These are phyloP conservation scores for Cyberlindnera japonica DNA, from an alignment of 805 yeast genomes.

Conservation along the genomic window DNA sequence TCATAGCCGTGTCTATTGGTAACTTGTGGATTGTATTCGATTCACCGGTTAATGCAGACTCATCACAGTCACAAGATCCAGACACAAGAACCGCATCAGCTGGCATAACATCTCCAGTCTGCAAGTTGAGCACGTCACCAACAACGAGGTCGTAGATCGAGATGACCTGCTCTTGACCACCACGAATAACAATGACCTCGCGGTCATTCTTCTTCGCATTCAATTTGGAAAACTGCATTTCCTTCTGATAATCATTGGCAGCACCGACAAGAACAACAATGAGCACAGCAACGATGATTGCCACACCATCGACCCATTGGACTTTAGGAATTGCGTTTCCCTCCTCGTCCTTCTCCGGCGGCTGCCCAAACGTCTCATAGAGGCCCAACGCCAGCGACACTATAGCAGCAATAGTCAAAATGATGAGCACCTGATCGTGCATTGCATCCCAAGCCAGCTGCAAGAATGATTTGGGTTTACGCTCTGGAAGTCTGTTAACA, in stretches of 20 bases:
- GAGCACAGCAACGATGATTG: slow-evolving; percentile 84
- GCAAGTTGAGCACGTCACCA: slow-evolving; percentile 79
- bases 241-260: slow-evolving; percentile 95
- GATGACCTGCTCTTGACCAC: slow-evolving; percentile 62
- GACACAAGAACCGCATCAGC: slow-evolving; percentile 75
- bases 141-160: slow-evolving; percentile 75
- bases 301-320: slow-evolving; percentile 99
- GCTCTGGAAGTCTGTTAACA: slow-evolving; percentile 66
- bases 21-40: slow-evolving; percentile 73
- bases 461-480: slow-evolving; percentile 64
- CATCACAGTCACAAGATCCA: slow-evolving; percentile 87
- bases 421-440: slow-evolving; percentile 84
- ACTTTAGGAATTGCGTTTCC: slow-evolving; percentile 78
- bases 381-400: slow-evolving; percentile 87
- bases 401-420: slow-evolving; percentile 81
- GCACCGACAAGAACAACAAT: slow-evolving; percentile 94
- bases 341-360: slow-evolving; percentile 69
- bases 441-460: slow-evolving; percentile 75
- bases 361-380: slow-evolving; percentile 88
- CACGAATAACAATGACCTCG: slow-evolving; percentile 68
- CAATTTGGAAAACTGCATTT: slow-evolving; percentile 82
- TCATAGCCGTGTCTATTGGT: slow-evolving; percentile 44
- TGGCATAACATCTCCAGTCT: slow-evolving; percentile 93
- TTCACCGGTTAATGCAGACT: slow-evolving; percentile 92
- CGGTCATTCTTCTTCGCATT: slow-evolving; percentile 87